Evolutionary conservation across 768 basidiomycete genomes (phyloP).

Genomic region (Ramaria sp.): DNA sequence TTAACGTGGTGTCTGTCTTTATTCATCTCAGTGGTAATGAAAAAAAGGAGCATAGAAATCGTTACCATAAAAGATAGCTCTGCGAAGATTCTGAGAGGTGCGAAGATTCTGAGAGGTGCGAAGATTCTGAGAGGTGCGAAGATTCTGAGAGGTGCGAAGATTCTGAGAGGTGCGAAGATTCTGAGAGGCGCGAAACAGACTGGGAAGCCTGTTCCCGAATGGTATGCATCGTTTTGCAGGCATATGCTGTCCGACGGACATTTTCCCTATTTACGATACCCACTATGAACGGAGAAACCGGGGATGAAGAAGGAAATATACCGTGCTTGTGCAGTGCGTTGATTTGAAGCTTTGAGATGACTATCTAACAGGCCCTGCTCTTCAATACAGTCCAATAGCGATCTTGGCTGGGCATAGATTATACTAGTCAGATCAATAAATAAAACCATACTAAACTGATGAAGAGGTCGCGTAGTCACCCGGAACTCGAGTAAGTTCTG

Average conservation of each 20-base stretch:
- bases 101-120: no score
- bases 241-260: not conserved
- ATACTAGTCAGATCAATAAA: not conserved
- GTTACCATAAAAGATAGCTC: not conserved
- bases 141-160: no score
- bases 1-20: not conserved
- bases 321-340: not conserved
- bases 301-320: not conserved
- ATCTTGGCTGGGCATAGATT: not conserved
- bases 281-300: not conserved
- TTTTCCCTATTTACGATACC: not conserved
- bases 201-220: not conserved
- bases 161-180: no score
- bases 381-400: not conserved
- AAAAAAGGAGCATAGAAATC: not conserved
- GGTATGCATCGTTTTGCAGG: not conserved
- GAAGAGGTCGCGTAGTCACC: not conserved
- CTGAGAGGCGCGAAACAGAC: not conserved
- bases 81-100: no score
- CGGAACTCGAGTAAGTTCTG: not conserved
- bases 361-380: not conserved
- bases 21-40: not conserved
- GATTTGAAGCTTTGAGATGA: not conserved
- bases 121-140: no score
- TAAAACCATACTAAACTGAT: not conserved